phyloP scores from a whole-genome alignment of 148 eudicot genomes.

The Rhododendron henanense region DNA sequence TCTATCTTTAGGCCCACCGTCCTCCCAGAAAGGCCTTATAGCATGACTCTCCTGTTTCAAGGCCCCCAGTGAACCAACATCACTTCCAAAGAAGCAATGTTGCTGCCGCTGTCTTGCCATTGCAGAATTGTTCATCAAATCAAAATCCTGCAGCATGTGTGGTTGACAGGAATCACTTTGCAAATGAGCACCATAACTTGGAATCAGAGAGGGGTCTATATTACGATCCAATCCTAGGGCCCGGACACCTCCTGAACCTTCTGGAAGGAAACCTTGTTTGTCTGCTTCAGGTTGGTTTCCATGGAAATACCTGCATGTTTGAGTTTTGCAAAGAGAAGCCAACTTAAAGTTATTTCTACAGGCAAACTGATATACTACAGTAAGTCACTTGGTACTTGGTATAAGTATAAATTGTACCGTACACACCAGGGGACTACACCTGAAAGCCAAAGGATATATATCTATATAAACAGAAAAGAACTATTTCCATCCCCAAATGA shows the following conservation, averaged over 20 bases:
- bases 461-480: background rate
- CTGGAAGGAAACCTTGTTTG: constrained; percentile 28
- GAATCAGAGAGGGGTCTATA: constrained; percentile 18
- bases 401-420: background rate
- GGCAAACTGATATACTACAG: background rate
- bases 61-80: constrained; percentile 22
- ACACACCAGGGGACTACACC: background rate
- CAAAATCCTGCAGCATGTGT: constrained; percentile 23
- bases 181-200: constrained; percentile 26
- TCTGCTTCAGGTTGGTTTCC: constrained; percentile 33
- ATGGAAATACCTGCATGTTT: constrained; percentile 30
- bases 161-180: constrained; percentile 21
- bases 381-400: background rate
- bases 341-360: background rate
- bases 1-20: constrained; percentile 33
- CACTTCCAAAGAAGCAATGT: constrained; percentile 43
- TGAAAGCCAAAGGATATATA: background rate
- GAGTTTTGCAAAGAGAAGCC: background rate
- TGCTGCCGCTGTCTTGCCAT: constrained; percentile 34
- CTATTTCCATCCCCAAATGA: background rate
- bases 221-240: constrained; percentile 20
- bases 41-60: constrained; percentile 37
- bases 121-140: constrained; percentile 20
- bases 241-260: constrained; percentile 27
- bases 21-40: constrained; percentile 43